phyloP scores from a whole-genome alignment of 306 rosid species.

The Rosa lucieae region DNA sequence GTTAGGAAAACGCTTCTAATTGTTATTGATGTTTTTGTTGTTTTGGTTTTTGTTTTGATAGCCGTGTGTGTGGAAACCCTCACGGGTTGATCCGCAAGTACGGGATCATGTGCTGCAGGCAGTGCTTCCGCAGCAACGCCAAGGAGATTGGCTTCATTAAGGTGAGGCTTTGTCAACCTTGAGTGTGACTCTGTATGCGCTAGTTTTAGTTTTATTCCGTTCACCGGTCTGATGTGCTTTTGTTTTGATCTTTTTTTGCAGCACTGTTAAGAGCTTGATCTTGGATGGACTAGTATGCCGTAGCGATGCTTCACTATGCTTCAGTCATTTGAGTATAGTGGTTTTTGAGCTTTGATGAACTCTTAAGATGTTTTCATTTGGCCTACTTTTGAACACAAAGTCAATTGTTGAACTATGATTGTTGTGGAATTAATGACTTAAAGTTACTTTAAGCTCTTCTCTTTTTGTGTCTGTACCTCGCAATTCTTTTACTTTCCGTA shows the following conservation, averaged over 20 bases:
- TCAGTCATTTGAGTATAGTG: not conserved
- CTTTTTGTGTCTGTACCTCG: no score
- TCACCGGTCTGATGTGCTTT: not conserved
- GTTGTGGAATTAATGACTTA: no score
- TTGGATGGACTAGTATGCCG: not conserved
- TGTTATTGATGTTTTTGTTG: not conserved
- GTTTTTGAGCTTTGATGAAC: conserved; percentile 26
- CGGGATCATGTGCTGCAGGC: conserved; percentile 96
- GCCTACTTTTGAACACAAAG: conserved; percentile 26
- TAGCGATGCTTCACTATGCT: not conserved
- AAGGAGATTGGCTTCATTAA: conserved; percentile 96
- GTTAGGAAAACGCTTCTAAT: no score
- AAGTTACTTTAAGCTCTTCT: no score
- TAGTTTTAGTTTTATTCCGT: not conserved
- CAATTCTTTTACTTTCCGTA: no score
- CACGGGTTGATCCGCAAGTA: conserved; percentile 93
- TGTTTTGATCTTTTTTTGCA: conserved; percentile 32
- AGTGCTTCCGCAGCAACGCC: conserved; percentile 97
- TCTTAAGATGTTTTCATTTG: conserved; percentile 20
- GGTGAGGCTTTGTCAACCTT: conserved; percentile 29
- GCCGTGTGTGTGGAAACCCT: conserved; percentile 72
- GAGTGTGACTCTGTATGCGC: not conserved
- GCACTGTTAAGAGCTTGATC: conserved; percentile 55
- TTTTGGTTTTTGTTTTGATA: not conserved
- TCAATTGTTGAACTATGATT: conserved; percentile 12